phyloP scores from a whole-genome alignment of 371 early-diverging fungal species.

The Syncephalis plumigaleata region DNA sequence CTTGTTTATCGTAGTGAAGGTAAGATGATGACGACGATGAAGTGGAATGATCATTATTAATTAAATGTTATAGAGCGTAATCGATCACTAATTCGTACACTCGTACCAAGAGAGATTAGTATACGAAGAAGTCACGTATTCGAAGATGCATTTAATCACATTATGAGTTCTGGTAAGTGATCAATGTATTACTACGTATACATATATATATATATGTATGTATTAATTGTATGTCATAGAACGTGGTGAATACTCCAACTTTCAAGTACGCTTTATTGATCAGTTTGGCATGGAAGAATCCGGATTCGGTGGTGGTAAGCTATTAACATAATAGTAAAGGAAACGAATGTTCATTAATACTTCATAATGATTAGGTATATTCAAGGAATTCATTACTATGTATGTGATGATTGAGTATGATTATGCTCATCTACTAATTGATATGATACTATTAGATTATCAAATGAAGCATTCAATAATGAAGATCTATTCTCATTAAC shows the following conservation, averaged over 20 bases:
- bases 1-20: conserved; percentile 21
- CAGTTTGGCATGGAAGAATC: conserved; percentile 73
- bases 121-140: conserved; percentile 67
- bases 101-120: too few relatives aligned
- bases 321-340: conserved; percentile 45
- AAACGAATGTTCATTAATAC: neutral
- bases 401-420: conserved; percentile 21
- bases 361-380: conserved; percentile 18
- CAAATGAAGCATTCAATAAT: too few relatives aligned
- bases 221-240: neutral
- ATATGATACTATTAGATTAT: neutral
- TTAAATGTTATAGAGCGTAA: neutral
- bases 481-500: too few relatives aligned
- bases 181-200: too few relatives aligned
- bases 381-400: conserved; percentile 63
- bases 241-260: neutral
- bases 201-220: neutral
- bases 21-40: too few relatives aligned
- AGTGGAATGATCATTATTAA: too few relatives aligned
- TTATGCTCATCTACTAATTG: too few relatives aligned
- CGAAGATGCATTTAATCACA: conserved; percentile 66
- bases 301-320: conserved; percentile 81
- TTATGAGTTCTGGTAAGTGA: conserved; percentile 31
- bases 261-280: conserved; percentile 38
- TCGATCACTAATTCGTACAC: too few relatives aligned